Evolutionary conservation across 208 protist species (phyloP), one percentile per base, ranked within the genome.

Genomic region (Leptomonas pyrrhocoris): DNA sequence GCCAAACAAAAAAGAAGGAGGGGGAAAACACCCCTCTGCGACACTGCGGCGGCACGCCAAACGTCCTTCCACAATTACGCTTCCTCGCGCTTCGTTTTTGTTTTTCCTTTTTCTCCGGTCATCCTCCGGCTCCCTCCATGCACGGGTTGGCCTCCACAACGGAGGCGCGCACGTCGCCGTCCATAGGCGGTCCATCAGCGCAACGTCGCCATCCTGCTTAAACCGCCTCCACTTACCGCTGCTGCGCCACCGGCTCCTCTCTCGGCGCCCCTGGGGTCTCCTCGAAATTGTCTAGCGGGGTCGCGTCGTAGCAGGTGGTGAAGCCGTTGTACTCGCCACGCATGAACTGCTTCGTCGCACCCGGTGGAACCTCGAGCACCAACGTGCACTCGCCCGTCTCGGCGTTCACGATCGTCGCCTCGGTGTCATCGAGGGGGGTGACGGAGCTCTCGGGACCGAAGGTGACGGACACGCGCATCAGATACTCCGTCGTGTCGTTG

Each of bases 251-350:
- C 7, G 40, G 19, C 2, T 21, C 66, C 36, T 62, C 69, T 12
- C 21, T 21, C 55, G 43, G 31, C 50, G 43, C 68, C 36, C 45
- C 58, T 51, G 50, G 13, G 43, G 7, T 56, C 30, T 53, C 40
- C 6, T 55, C 61, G 16, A 67, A 28, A 21, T 23, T 21, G 25
- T 40, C 59, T n/a, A 86, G 16, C 0, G 76, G 79, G 2, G 69
- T 31, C 0, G 79, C 89, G 45, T 84, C 80, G 76, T 91, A 90
- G 68, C 45, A 49, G 21, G 71, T 83, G 58, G 54, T 58, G 56
- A 85, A 84, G 48, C 85, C 86, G 57, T 90, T 94, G 77, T 86
- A 93, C 61, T 92, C 82, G n/a, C 90, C 87, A 9, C 69, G 61
- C 83, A 95, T 88, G 64, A 95, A 95, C 15, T 27, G 61, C 60